Evolutionary conservation across 345 rosid genomes (phyloP), one percentile per base, ranked within the genome.

Genomic region (Hibiscus syriacus): DNA sequence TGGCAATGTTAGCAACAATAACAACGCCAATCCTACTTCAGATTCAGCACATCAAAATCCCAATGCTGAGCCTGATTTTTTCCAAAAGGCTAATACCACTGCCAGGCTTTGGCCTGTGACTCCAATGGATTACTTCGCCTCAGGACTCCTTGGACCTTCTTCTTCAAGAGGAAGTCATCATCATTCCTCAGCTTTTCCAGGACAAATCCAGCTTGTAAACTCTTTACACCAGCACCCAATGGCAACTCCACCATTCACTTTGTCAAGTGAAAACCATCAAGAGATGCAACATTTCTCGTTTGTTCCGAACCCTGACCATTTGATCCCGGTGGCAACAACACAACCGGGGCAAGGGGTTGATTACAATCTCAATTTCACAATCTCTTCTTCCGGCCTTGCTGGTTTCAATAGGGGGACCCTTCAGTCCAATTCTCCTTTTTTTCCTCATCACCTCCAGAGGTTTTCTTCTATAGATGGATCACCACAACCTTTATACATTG

Each of bases 341-440:
- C 77, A 74, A 55, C 71, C 72, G 50, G 78, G 73, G 63, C 61
- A 67, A 70, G 78, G 65, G 78, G 75, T 68, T 68, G 87, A 83
- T 48, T 86, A 87, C 63, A 89, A 85, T 69, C 90, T 90, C 3
- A 89, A 89, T 79, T 94, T 91, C 85, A 86, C 90, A 3, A 86
- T 91, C 72, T 84, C 97, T 43, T 45, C 97, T 34, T 75, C 97
- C 71, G 80, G 85, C 82, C 86, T 85, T 80, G 82, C 84, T 81
- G 97, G 92, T 81, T 83, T 83, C 87, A 87, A 89, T 64, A 91
- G 99, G 99, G 98, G 99, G 98, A 89, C 99, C 99, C 99, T 94
- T 94, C 99, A 94, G 99, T 94, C 99, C 99, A 94, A 94, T 94
- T 87, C 96, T 71, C 83, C 98, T 43, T 80, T 90, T 77, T 80